Conservation (phyloP, 2,329 filamentous ascomycete genomes). For the Phialophora macrospora region DNA sequence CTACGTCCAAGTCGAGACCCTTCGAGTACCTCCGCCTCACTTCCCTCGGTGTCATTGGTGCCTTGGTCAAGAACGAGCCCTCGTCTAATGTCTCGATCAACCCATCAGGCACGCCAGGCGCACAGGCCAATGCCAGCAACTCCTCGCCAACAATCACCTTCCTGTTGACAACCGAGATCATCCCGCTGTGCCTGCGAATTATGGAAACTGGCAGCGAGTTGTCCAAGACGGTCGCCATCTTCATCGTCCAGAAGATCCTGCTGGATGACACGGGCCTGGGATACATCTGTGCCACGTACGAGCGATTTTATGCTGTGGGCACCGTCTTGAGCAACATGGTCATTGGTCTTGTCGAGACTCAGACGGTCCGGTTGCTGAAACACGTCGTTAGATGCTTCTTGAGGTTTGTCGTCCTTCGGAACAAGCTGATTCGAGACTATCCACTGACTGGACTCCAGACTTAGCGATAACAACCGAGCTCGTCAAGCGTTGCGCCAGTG, state of each 20-base stretch:
- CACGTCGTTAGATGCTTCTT: conserved; percentile 97
- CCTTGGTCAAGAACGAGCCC: conserved; percentile 91
- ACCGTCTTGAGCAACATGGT: conserved; percentile 99
- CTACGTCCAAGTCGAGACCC: conserved; percentile 94
- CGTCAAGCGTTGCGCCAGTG: conserved; percentile 94
- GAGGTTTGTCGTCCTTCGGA: conserved; percentile 63
- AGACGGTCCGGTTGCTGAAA: conserved; percentile 93
- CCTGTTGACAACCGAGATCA: conserved; percentile 96
- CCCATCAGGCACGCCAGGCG: conserved; percentile 33
- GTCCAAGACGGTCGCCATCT: conserved; percentile 98
- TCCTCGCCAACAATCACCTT: conserved; percentile 99
- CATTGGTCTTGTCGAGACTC: conserved; percentile 93
- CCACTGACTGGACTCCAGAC: conserved; percentile 55
- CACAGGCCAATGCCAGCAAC: conserved; percentile 32
- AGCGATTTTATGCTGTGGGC: conserved; percentile 96
- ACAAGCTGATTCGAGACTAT: not conserved
- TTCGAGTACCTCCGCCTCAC: conserved; percentile 98
- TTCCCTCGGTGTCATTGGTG: conserved; percentile 93
- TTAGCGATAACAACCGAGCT: conserved; percentile 94
- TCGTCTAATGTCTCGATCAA: conserved; percentile 36
- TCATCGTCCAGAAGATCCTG: conserved; percentile 98
- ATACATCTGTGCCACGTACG: conserved; percentile 98
- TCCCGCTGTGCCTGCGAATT: conserved; percentile 93
- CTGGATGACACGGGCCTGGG: conserved; percentile 95
- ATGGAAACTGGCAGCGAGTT: conserved; percentile 99